Base-by-base conservation (phyloP, 805 yeast genomes). In the Spathaspora passalidarum region DNA sequence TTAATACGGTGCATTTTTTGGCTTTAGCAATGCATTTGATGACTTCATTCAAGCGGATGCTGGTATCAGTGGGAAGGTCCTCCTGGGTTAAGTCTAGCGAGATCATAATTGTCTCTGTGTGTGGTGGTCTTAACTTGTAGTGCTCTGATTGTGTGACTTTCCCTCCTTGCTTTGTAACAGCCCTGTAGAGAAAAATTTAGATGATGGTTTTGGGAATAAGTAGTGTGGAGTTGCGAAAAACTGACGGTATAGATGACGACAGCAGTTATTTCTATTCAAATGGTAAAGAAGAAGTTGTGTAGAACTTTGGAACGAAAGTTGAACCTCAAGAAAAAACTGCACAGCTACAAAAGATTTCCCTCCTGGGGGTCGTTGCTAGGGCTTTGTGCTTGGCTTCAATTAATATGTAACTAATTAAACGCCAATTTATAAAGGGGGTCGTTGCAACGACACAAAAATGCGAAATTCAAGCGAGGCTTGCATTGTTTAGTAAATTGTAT, bases 1-100 rank as follows among this genome's bases (percentile, higher is more conserved):
- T 90, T 45, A 91, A 70, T 3, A 87, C 75, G 17, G 86, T 73
- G n/a, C 83, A 68, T 55, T 76, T 81, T 44, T 76, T 79, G 23
- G 91, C 73, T 53, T 84, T 72, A 49, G 63, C 63, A 1, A 81
- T 66, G 32, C 56, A 43, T 53, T 69, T 71, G 43, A 73, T 65
- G 18, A 79, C 70, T 43, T 65, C 66, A 45, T 63, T 65, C 35
- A 72, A 55, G 37, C 60, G 59, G 23, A 72, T 69, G 32, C 65
- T 49, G 16, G 57, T 52, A n/a, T 63, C 71, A 7, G 62, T 49
- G 4, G 65, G 59, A 25, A 61, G 40, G 40, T 53, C 49, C 35
- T 43, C 46, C 9, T 42, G 32, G 19, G 52, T 40, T 10, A 67
- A 50, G 40, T 63, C 63, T 25, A 68, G 51, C 2, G 63, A 53